phyloP scores from a whole-genome alignment of 352 stramenopile genomes.

The Globisporangium acanthophoron region DNA sequence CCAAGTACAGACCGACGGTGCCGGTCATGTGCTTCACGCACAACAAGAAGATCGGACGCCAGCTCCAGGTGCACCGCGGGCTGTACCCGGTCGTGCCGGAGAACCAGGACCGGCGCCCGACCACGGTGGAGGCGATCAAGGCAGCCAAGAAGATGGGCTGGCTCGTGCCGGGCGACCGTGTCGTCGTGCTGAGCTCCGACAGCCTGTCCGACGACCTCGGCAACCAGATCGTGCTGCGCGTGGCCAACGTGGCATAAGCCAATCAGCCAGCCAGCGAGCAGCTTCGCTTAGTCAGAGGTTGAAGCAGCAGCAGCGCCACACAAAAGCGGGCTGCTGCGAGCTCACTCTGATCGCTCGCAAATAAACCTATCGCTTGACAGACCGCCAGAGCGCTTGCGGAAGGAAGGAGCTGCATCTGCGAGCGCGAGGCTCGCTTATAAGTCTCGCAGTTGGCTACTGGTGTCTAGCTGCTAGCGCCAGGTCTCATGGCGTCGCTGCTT shows the following conservation, averaged over 20 bases:
- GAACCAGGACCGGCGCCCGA: slow-evolving; percentile 49
- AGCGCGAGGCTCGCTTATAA: no score
- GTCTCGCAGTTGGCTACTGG: background rate
- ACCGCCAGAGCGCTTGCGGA: no score
- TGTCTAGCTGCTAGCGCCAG: background rate
- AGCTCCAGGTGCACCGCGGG: slow-evolving; percentile 89
- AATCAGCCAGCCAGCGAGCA: background rate
- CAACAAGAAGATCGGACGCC: slow-evolving; percentile 85
- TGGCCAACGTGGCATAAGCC: slow-evolving; percentile 71
- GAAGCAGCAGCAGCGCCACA: background rate
- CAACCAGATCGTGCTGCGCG: slow-evolving; percentile 80
- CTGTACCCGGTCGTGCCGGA: slow-evolving; percentile 67
- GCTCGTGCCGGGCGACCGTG: slow-evolving; percentile 81
- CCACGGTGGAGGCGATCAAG: slow-evolving; percentile 81
- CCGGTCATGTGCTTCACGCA: slow-evolving; percentile 89
- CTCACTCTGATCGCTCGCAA: no score
- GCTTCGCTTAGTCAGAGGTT: no score
- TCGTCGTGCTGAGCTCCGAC: slow-evolving; percentile 85
- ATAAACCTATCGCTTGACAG: no score
- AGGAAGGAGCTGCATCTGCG: no score
- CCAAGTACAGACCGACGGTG: slow-evolving; percentile 90
- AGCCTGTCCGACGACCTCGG: slow-evolving; percentile 73
- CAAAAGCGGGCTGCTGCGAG: no score
- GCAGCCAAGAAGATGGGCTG: slow-evolving; percentile 91
- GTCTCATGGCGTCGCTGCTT: background rate